A percentile compares a stretch with the other conserved stretches of the same genome.
These are phyloP conservation scores for Prillingera fragicola DNA, from an alignment of 1,284 basidiomycete species.

Conservation along the genomic window DNA sequence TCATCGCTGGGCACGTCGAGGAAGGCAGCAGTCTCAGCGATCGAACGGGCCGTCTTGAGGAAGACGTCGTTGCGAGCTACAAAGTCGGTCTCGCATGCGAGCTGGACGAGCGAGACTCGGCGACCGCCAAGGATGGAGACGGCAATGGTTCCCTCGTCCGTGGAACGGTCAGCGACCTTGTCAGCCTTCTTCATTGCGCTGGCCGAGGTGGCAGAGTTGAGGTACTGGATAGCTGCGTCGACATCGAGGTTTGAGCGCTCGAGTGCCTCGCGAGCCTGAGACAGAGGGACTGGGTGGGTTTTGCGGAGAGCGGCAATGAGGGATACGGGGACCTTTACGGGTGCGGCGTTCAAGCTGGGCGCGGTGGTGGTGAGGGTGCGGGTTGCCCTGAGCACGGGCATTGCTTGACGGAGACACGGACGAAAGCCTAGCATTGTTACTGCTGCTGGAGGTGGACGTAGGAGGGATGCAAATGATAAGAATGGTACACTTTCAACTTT, in stretches of 20 bases:
- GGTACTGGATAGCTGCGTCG: constrained; percentile 68
- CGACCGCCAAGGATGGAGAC: constrained; percentile 63
- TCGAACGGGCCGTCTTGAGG: constrained; percentile 65
- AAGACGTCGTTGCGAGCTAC: constrained; percentile 86
- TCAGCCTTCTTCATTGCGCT: constrained; percentile 53
- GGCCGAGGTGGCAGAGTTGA: constrained; percentile 67
- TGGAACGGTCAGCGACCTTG: constrained; percentile 68
- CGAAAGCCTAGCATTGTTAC: constrained; percentile 16
- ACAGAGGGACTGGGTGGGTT: constrained; percentile 67
- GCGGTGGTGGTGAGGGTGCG: constrained; percentile 20
- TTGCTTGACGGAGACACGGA: constrained; percentile 5
- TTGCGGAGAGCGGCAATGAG: constrained; percentile 83
- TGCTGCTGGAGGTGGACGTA: constrained; percentile 2
- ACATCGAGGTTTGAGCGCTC: constrained; percentile 68
- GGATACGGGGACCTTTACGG: constrained; percentile 56
- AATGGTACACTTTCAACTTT: too few species aligned
- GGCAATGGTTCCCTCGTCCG: constrained; percentile 74
- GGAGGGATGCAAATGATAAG: too few species aligned
- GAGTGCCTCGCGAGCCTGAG: constrained; percentile 84
- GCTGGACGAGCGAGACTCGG: constrained; percentile 79
- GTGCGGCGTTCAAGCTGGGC: constrained; percentile 5
- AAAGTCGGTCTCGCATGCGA: constrained; percentile 97
- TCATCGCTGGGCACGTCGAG: constrained; percentile 55
- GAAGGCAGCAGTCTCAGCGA: constrained; percentile 82
- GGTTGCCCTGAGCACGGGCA: neutral